Evolutionary conservation across 257 asterid genomes (phyloP).

Genomic region (Striga asiatica): DNA sequence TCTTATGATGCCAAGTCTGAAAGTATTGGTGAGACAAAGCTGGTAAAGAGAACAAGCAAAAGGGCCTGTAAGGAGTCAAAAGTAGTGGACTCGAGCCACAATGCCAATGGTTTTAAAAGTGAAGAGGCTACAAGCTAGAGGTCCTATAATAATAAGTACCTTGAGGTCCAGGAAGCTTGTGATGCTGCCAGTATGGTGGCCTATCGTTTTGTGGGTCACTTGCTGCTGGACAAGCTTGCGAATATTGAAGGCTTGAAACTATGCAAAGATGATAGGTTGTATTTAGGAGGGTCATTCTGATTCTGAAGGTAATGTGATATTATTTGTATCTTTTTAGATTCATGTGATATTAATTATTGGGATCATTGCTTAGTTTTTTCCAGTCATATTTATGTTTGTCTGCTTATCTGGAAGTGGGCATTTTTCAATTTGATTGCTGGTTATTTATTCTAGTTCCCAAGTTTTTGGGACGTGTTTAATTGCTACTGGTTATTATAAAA

Average conservation of each 20-base stretch:
- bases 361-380: neutral
- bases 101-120: constrained; percentile 11
- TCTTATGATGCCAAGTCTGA: constrained; percentile 30
- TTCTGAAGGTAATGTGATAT: constrained; percentile 32
- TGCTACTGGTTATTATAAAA: no score
- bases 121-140: constrained; percentile 20
- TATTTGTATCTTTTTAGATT: neutral
- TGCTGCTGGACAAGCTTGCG: constrained; percentile 48
- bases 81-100: no score
- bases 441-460: no score
- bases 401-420: neutral
- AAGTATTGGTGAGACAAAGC: constrained; percentile 54
- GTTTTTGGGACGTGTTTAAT: no score
- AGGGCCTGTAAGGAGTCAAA: no score
- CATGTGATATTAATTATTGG: neutral
- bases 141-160: constrained; percentile 45
- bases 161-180: constrained; percentile 72
- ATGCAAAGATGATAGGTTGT: constrained; percentile 27
- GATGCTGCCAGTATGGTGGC: constrained; percentile 59
- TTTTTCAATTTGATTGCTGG: neutral
- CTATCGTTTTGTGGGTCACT: constrained; percentile 41
- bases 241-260: constrained; percentile 28
- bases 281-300: constrained; percentile 35
- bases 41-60: no score
- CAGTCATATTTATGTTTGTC: neutral